Conservation (phyloP, 306 rosid genomes). For the Hippophae gyantsensis region DNA sequence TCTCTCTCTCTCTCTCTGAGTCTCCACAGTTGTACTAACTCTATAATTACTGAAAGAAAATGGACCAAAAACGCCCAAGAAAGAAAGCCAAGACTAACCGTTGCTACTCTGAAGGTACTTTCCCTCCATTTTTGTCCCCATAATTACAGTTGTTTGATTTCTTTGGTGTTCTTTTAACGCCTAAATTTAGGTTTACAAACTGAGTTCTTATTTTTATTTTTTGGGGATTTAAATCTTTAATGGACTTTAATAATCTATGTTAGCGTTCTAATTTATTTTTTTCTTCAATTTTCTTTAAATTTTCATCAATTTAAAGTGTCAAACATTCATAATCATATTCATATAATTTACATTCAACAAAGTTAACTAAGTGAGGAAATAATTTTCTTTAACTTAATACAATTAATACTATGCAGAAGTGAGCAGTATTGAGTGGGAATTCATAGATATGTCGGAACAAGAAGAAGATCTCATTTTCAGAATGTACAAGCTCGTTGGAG, state of each 20-base stretch:
- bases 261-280: too few relatives aligned
- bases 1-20: neutral
- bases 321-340: too few relatives aligned
- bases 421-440: slow-evolving; percentile 49
- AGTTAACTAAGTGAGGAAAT: too few relatives aligned
- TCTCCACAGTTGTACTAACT: neutral
- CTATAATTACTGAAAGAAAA: slow-evolving; percentile 1
- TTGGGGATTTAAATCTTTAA: neutral
- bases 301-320: too few relatives aligned
- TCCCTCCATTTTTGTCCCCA: neutral
- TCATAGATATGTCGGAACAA: slow-evolving; percentile 44
- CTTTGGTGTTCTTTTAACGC: neutral
- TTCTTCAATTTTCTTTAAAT: too few relatives aligned
- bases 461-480: slow-evolving; percentile 51
- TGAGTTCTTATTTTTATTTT: neutral
- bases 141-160: neutral
- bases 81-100: slow-evolving; percentile 23
- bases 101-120: slow-evolving; percentile 30
- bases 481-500: slow-evolving; percentile 53
- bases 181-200: neutral
- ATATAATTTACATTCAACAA: too few relatives aligned
- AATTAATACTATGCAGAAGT: slow-evolving; percentile 29
- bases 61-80: slow-evolving; percentile 30
- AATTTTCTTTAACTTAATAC: too few relatives aligned
- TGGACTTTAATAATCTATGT: neutral